A percentile compares a stretch with the other conserved stretches of the same genome.
Evolutionary conservation across 208 protist species (phyloP).

Genomic region (Trichomonas gallinae): DNA sequence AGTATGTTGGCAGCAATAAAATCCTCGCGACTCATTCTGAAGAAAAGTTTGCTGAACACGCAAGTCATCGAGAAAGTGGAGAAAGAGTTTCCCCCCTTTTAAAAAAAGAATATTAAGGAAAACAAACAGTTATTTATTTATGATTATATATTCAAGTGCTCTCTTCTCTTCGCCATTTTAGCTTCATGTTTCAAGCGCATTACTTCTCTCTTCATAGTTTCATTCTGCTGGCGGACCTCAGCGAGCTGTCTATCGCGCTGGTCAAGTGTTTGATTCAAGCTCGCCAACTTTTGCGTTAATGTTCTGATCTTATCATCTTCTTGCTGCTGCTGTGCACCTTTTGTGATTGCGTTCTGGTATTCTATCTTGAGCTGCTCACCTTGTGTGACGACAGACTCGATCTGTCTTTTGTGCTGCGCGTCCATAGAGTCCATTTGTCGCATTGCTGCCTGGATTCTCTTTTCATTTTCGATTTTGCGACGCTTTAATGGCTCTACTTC

Average conservation of each 20-base stretch:
- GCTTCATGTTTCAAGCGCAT: neutral
- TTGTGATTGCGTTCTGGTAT: neutral
- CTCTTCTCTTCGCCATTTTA: neutral
- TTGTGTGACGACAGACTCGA: neutral
- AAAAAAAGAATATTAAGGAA: too few relatives aligned
- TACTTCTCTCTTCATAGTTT: neutral
- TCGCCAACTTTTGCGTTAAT: neutral
- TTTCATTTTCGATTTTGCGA: neutral
- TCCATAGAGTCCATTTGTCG: neutral
- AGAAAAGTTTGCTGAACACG: too few relatives aligned
- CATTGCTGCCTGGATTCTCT: neutral
- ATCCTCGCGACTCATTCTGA: too few relatives aligned
- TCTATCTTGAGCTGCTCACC: neutral
- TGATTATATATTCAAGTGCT: neutral
- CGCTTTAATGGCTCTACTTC: neutral
- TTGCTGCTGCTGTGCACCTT: neutral
- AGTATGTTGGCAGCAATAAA: too few relatives aligned
- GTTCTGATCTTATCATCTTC: neutral
- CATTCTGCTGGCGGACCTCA: neutral
- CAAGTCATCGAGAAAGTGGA: too few relatives aligned
- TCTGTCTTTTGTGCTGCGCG: too few relatives aligned
- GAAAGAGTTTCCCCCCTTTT: too few relatives aligned
- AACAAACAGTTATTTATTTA: too few relatives aligned
- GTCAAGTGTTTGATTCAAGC: neutral
- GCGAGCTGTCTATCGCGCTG: neutral